Conservation (phyloP, 352 stramenopile genomes). For the Stramenopiles sp. region DNA sequence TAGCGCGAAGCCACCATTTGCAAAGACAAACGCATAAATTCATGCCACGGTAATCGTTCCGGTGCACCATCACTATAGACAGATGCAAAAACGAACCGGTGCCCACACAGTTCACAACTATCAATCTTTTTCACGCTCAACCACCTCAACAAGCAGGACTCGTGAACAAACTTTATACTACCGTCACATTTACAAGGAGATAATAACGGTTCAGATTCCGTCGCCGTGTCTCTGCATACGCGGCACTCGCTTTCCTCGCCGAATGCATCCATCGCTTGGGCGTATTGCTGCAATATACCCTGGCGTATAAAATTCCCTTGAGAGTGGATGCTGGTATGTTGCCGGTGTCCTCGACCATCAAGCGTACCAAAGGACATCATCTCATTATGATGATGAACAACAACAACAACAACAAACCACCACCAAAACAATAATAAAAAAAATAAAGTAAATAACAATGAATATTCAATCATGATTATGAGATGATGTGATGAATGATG, state of each 20-base stretch:
- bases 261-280: neutral
- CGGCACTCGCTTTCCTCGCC: slow-evolving; percentile 67
- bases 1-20: neutral
- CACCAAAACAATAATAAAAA: too few species aligned
- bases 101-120: slow-evolving; percentile 74
- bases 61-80: slow-evolving; percentile 63
- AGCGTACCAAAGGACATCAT: too few species aligned
- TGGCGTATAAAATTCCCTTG: too few species aligned
- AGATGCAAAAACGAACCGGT: slow-evolving; percentile 71
- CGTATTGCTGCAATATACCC: too few species aligned
- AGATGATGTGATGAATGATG: too few species aligned
- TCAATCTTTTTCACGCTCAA: slow-evolving; percentile 66
- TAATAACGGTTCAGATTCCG: slow-evolving; percentile 23
- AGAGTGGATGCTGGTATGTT: too few species aligned
- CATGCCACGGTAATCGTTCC: slow-evolving; percentile 51
- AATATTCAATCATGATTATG: too few species aligned
- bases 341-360: too few species aligned
- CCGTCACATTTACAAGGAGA: slow-evolving; percentile 68
- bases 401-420: too few species aligned
- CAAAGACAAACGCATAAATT: slow-evolving; percentile 36
- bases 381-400: too few species aligned
- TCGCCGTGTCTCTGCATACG: slow-evolving; percentile 69
- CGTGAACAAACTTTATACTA: slow-evolving; percentile 76
- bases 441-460: too few species aligned
- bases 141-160: slow-evolving; percentile 80